phyloP scores from a whole-genome alignment of 768 basidiomycete genomes.

The Daedaleopsis sinensis region DNA sequence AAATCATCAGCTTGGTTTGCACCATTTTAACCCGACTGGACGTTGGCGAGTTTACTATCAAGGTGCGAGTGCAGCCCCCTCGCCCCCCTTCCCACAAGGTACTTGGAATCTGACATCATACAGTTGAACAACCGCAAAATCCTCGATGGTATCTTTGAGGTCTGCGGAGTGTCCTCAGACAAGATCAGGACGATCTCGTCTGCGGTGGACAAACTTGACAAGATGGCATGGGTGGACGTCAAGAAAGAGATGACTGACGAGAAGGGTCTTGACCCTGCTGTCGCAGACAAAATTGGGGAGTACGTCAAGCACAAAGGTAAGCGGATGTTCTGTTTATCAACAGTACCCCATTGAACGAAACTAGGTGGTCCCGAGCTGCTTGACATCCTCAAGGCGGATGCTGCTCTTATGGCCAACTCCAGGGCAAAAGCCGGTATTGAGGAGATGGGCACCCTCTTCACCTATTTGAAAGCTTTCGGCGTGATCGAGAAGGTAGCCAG shows the following conservation, averaged over 20 bases:
- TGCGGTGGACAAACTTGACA: slow-evolving; percentile 98
- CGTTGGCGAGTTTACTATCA: slow-evolving; percentile 93
- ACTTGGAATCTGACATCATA: background rate
- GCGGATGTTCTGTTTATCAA: slow-evolving; percentile 5
- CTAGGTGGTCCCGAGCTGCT: slow-evolving; percentile 81
- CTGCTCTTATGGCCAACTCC: slow-evolving; percentile 63
- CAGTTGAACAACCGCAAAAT: slow-evolving; percentile 97
- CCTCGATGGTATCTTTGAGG: slow-evolving; percentile 94
- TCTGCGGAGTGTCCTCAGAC: slow-evolving; percentile 90
- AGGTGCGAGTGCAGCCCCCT: too few species aligned
- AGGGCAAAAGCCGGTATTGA: slow-evolving; percentile 80
- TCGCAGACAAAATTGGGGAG: slow-evolving; percentile 94
- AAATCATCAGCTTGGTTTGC: slow-evolving; percentile 80
- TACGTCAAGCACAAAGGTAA: slow-evolving; percentile 95
- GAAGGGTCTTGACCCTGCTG: slow-evolving; percentile 79
- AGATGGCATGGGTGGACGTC: slow-evolving; percentile 91
- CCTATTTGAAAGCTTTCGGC: slow-evolving; percentile 77
- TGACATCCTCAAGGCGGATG: slow-evolving; percentile 65
- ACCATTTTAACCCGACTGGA: slow-evolving; percentile 83
- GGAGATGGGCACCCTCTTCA: slow-evolving; percentile 88
- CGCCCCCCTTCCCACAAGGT: too few species aligned
- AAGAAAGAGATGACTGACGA: slow-evolving; percentile 96
- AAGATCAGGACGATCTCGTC: slow-evolving; percentile 93
- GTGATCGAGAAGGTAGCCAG: slow-evolving; percentile 70
- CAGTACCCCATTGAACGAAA: background rate